Base-by-base conservation (phyloP, 1,139 yeast species). In the Blastobotrys arbuscula region DNA sequence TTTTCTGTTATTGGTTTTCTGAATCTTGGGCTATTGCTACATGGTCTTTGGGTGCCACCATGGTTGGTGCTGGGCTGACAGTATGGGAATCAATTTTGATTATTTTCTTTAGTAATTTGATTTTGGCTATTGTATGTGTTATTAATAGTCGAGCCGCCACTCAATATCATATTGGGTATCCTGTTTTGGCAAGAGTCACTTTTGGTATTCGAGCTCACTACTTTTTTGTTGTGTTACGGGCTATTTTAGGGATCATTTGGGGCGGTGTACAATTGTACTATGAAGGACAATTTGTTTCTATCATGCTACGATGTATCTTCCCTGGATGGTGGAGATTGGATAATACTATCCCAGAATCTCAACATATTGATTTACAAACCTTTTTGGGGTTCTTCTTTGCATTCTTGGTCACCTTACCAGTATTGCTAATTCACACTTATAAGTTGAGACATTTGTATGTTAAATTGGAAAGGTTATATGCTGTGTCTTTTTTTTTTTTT, bases 361-460 rank as follows among this genome's bases (percentile, higher is more conserved):
- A 75, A 35, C 53, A 58, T 33, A 50, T 53, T 31, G 48, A 50
- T 36, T 31, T 48, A 30, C 53, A 51, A 45, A 47, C 48, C 50
- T 78, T 83, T 60, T 69, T 84, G 60, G 71, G 79, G 15, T 82
- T 82, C 65, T 82, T 84, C 66, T 68, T 84, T 40, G 84, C 82
- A 65, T 83, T 89, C 85, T 68, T 81, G 13, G 74, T 75, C 52
- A 79, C 84, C 48, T 71, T 83, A 50, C 92, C 92, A 10, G 81
- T 82, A 55, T 71, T 84, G 57, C 80, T 82, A 73, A 76, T 84
- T 59, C 84, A 80, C 51, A 90, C 90, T 10, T 89, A 83, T 62
- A 74, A 79, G 53, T 74, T 84, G 48, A 80, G 88, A 65, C 87
- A 83, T 64, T 71, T 84, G 61, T 28, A 28, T 28, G 31, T 28